Base-by-base conservation (phyloP, 106 monocot genomes). In the Xerophyta viscosa region DNA sequence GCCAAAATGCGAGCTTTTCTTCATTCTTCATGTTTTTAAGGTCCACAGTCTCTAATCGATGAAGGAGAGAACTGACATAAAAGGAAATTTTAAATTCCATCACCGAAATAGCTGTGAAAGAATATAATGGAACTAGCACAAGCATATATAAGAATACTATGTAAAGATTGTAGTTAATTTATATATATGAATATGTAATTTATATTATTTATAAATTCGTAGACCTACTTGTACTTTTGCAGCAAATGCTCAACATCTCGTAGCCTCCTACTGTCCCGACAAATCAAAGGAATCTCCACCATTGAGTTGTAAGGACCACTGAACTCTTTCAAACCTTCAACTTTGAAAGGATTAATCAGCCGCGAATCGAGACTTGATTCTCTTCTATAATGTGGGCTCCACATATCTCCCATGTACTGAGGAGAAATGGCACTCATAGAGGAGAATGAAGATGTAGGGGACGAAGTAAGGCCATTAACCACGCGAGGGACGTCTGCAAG, bases 241-340 rank as follows among this genome's bases (percentile, higher is more conserved):
- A 96, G 50, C 65, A 85, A 45, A 54, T 71, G 67, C 51, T 82
- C 67, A 33, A 84, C 67, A 25, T 77, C 76, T 46, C 36, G 54
- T 54, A 82, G 45, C 25, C 70, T 65, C 33, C 51, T 63, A 45
- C 48, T 52, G 15, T 81, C 76, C 20, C 64, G 56, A 57, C 67
- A 73, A 68, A 96, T 67, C 11, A 73, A 70, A 46, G 84, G 78
- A 27, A 96, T 70, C 63, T 85, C 94, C 8, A 89, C 75, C 94
- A 89, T 89, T 30, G 74, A 49, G 68, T 75, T 88, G 58, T 96
- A 96, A 43, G 94, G 94, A n/a, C 94, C 94, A 55, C 85, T 84
- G 54, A 82, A 79, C 52, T 88, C 94, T 61, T 88, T 88, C 23
- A 85, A 56, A 17, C 94, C 94, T 60, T 89, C 81, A 14, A 96